A percentile compares a stretch with the other conserved stretches of the same genome.
Evolutionary conservation across 306 rosid genomes (phyloP).

Genomic region (Amphicarpaea edgeworthii): DNA sequence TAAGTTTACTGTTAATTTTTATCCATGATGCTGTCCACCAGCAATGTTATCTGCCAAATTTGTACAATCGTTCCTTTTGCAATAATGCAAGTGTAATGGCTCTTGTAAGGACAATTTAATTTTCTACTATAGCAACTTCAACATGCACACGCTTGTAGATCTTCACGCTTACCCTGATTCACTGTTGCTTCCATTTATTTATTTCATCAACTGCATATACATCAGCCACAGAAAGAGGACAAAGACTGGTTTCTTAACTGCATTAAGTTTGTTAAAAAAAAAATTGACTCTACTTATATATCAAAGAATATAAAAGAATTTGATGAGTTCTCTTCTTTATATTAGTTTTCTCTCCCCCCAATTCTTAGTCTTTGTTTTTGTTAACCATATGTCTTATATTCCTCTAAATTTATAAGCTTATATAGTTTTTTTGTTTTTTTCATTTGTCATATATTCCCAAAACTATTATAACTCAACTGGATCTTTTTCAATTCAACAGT

Average conservation of each 20-base stretch:
- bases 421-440: neutral
- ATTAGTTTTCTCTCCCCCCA: neutral
- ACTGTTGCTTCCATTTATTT: conserved; percentile 10
- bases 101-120: conserved; percentile 14
- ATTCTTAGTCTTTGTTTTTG: conserved; percentile 8
- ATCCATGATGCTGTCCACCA: conserved; percentile 1
- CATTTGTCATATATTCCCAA: neutral
- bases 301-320: neutral
- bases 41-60: conserved; percentile 28
- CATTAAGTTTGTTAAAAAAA: conserved; percentile 27
- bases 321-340: neutral
- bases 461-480: neutral
- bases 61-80: conserved; percentile 30
- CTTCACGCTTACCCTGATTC: conserved; percentile 32
- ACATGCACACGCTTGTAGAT: conserved; percentile 3
- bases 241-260: conserved; percentile 31
- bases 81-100: conserved; percentile 29
- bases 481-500: neutral
- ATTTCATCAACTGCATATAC: conserved; percentile 43
- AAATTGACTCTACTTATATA: neutral
- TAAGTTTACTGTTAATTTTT: neutral
- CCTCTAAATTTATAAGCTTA: neutral
- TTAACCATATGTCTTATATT: neutral
- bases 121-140: conserved; percentile 37
- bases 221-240: conserved; percentile 19